Conservation (phyloP, 257 asterid genomes). For the Solanum medicagineum region DNA sequence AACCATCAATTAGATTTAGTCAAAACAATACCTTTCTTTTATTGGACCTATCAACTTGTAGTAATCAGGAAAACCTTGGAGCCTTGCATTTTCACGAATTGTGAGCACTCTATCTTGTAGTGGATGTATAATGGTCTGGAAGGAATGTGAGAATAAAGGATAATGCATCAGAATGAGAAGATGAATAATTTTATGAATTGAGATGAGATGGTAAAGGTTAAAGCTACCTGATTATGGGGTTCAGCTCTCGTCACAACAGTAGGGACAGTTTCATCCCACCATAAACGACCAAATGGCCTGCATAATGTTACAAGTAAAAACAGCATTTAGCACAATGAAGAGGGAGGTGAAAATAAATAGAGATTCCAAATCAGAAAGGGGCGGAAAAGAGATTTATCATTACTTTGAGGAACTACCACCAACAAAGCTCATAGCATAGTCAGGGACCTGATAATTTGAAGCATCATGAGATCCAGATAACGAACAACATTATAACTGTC, state of each 20-base stretch:
- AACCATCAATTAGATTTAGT: background rate
- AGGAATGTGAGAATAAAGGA: background rate
- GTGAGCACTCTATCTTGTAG: constrained; percentile 29
- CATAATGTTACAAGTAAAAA: background rate
- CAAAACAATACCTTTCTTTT: constrained; percentile 16
- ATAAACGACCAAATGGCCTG: constrained; percentile 34
- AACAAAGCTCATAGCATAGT: constrained; percentile 19
- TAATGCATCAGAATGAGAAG: background rate
- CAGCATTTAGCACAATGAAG: background rate
- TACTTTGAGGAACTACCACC: constrained; percentile 29
- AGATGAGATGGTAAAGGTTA: background rate
- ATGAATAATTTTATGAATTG: too few species aligned
- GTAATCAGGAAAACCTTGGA: constrained; percentile 39
- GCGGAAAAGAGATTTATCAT: background rate
- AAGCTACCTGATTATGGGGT: constrained; percentile 33
- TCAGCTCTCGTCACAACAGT: constrained; percentile 32
- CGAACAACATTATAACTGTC: background rate
- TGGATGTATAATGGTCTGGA: constrained; percentile 23
- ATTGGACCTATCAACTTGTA: constrained; percentile 22
- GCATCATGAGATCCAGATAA: background rate
- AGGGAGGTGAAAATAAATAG: background rate
- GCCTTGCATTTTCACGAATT: constrained; percentile 28
- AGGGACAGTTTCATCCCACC: constrained; percentile 27
- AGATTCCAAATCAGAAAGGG: background rate
- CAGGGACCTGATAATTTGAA: constrained; percentile 21